Evolutionary conservation across 2,329 filamentous ascomycete genomes (phyloP), one percentile per base, ranked within the genome.

Genomic region (Neurospora sp.): DNA sequence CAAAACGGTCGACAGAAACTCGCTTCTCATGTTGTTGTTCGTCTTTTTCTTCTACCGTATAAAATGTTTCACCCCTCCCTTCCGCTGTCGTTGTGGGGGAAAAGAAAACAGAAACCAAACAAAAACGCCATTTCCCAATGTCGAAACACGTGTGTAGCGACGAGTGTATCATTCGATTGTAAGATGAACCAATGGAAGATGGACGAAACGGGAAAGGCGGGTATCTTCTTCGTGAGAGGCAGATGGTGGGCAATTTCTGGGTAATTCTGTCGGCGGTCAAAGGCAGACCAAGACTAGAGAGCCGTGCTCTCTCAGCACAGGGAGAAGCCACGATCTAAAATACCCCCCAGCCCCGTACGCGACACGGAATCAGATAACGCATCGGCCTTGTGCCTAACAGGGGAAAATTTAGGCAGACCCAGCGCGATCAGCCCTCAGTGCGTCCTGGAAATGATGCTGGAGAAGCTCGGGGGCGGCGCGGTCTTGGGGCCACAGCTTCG

Each of bases 391-490:
- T 37, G 62, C 57, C 36, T 71, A 52, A 36, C 52, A 17, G 28
- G 28, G 28, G 52, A 28, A 17, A 17, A 62, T 62, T 33, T n/a
- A 72, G 67, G 71, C 68, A 67, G 71, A 74, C 66, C 68, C 69
- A 46, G 43, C 43, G 41, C 69, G 70, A 57, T 74, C 70, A 23
- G 75, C 66, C 52, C 70, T 70, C 40, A 72, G 72, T 1, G 77
- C 78, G 67, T 78, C 75, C 8, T 73, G 67, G 67, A 73, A 74
- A 67, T 79, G 78, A 8, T 73, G 68, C 17, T 72, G 71, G 69
- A 79, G 76, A 23, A 78, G 74, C 28, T 74, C 71, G 3, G 77
- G 78, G 38, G 76, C 74, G 0, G 75, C 73, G 37, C 75, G 75
- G 39, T 74, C 72, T 28, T 71, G 67, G 5, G 73, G 69, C 75